Conservation (phyloP, 1,284 basidiomycete genomes). For the Cryptococcus sp. region DNA sequence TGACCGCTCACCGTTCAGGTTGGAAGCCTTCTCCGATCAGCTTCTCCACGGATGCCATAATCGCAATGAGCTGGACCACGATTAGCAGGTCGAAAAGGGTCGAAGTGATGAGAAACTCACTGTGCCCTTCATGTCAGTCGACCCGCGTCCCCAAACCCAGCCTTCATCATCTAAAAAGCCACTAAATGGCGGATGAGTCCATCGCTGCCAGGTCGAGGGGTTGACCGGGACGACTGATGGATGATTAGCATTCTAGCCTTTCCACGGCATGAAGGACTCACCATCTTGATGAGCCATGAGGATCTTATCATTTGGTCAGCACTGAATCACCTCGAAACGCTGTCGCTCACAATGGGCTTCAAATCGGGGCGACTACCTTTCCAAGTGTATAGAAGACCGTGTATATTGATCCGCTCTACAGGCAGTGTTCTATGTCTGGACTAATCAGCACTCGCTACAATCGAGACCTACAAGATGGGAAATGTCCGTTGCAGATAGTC, state of each 20-base stretch:
- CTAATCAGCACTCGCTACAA: too few species aligned
- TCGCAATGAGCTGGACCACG: conserved; percentile 5
- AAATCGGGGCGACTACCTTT: conserved; percentile 58
- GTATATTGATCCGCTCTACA: conserved; percentile 63
- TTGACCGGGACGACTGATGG: too few species aligned
- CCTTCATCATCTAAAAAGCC: conserved; percentile 23
- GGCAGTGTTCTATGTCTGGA: too few species aligned
- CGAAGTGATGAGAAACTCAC: not conserved
- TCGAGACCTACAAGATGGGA: conserved; percentile 25
- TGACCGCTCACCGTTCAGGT: conserved; percentile 12
- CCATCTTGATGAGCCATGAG: conserved; percentile 2
- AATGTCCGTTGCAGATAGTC: conserved; percentile 35
- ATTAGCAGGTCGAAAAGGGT: not conserved
- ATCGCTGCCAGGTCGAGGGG: conserved; percentile 50
- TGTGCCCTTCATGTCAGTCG: conserved; percentile 33
- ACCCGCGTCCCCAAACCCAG: conserved; percentile 37
- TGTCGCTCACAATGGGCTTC: conserved; percentile 60
- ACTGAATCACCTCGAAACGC: not conserved
- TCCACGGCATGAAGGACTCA: not conserved
- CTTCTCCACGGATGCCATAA: conserved; percentile 22
- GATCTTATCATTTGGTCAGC: not conserved
- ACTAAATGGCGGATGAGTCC: conserved; percentile 30
- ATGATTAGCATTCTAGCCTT: too few species aligned
- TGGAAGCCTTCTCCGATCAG: conserved; percentile 23
- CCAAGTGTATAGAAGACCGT: conserved; percentile 66